Conservation (phyloP, 441 rosid species). For the Dalechampia spathulata region DNA sequence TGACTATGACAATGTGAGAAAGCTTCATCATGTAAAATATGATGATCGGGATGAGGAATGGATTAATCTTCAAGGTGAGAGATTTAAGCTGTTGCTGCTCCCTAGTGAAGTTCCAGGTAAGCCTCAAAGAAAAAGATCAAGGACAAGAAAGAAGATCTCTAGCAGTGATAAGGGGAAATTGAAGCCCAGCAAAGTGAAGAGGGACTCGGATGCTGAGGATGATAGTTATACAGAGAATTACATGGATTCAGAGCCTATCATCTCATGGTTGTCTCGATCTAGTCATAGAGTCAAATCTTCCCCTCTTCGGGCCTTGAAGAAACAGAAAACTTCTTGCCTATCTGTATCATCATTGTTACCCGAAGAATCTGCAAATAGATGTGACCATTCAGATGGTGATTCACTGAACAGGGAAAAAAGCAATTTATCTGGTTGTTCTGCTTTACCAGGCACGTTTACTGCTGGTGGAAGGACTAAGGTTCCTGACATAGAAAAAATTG, state of each 20-base stretch:
- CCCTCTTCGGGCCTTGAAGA: constrained; percentile 39
- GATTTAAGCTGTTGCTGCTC: constrained; percentile 76
- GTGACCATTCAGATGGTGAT: constrained; percentile 22
- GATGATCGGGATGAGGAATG: constrained; percentile 98
- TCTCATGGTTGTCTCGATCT: constrained; percentile 84
- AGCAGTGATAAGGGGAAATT: constrained; percentile 29
- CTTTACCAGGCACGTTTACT: constrained; percentile 26
- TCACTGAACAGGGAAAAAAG: constrained; percentile 23
- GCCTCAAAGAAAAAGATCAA: constrained; percentile 35
- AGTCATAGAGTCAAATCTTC: constrained; percentile 50
- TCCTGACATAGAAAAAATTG: constrained; percentile 24
- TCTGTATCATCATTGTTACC: constrained; percentile 14
- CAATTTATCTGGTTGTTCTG: constrained; percentile 26
- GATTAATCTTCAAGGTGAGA: constrained; percentile 73
- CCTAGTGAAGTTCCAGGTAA: constrained; percentile 72
- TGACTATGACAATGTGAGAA: constrained; percentile 63
- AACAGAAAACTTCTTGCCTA: constrained; percentile 32
- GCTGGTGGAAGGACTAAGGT: constrained; percentile 28
- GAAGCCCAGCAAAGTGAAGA: constrained; percentile 33
- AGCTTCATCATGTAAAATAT: constrained; percentile 88
- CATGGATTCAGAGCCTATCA: constrained; percentile 90
- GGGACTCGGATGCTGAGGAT: constrained; percentile 35
- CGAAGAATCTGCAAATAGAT: constrained; percentile 20
- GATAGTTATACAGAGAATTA: constrained; percentile 40
- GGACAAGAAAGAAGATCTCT: constrained; percentile 25